Evolutionary conservation across 306 rosid species (phyloP).

Genomic region (Fragaria iinumae): DNA sequence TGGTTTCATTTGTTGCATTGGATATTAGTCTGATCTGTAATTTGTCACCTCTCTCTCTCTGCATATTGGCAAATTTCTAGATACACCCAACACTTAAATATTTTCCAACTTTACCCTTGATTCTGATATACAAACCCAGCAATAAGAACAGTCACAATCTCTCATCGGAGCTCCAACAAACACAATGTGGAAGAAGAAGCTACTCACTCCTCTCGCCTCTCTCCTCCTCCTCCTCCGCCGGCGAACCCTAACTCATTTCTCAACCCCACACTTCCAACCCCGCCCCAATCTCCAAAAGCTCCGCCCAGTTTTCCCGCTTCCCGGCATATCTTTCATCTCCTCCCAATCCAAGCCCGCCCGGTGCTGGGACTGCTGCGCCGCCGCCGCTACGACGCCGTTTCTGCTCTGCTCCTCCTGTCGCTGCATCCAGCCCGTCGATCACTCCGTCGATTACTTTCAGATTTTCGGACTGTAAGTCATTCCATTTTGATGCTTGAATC

Average conservation of each 20-base stretch:
- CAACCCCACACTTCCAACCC: conserved; percentile 6
- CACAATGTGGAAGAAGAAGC: conserved; percentile 31
- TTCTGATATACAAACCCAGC: too few relatives aligned
- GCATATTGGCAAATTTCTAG: too few relatives aligned
- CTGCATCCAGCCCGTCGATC: conserved; percentile 70
- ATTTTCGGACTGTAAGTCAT: conserved; percentile 73
- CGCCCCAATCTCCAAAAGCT: conserved; percentile 4
- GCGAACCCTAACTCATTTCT: conserved; percentile 22
- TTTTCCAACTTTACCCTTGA: too few relatives aligned
- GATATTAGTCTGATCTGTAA: too few relatives aligned
- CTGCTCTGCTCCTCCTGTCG: conserved; percentile 68
- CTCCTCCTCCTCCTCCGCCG: conserved; percentile 28
- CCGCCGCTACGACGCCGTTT: conserved; percentile 42
- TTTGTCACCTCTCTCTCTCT: too few relatives aligned
- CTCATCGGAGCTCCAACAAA: too few relatives aligned
- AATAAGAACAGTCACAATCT: too few relatives aligned
- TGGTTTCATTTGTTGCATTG: too few relatives aligned
- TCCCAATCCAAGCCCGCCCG: conserved; percentile 22
- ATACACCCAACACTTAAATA: too few relatives aligned
- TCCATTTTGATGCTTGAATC: background rate
- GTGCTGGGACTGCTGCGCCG: conserved; percentile 77
- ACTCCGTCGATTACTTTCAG: conserved; percentile 65
- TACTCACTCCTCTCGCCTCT: conserved; percentile 36
- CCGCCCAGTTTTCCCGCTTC: conserved; percentile 10
- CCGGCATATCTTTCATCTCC: conserved; percentile 25